Base-by-base conservation (phyloP, 805 yeast genomes). In the Pichia thaimueangensis region DNA sequence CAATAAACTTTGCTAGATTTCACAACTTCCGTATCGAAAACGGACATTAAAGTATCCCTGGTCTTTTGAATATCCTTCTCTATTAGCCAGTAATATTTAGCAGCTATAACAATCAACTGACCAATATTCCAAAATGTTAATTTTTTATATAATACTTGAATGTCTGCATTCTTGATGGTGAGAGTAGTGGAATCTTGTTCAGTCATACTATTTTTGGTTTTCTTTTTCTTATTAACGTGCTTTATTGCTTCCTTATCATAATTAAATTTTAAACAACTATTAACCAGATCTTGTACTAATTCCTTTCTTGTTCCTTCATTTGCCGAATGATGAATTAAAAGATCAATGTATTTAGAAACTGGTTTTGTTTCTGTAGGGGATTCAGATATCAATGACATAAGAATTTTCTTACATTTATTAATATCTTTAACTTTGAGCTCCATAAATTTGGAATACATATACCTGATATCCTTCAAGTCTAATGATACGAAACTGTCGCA, bases 1-100 rank as follows among this genome's bases (percentile, higher is more conserved):
- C 88, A 82, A 51, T 79, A 83, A 17, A 67, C 52, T 5, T 59
- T 58, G 1, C 78, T 71, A 6, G 62, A 53, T 34, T 60, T 60
- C 12, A 80, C 53, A 3, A 61, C 53, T 1, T 54, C 48, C 25
- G 66, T 49, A 30, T 56, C 54, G 42, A 54, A 59, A 31, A 49
- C 55, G 2, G 48, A 37, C 29, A 54, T 45, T n/a, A 59, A 47
- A 4, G 56, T 34, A 12, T 52, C 58, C 35, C 67, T 46, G 1
- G 62, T 51, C 2, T 34, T 39, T 31, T 54, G 52, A 21, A 55
- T 31, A 29, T 57, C 46, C 8, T 41, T 44, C 9, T 45, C 23
- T 24, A 44, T 38, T 3, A 56, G 19, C 67, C 66, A 62, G 23
- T 43, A 38, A 4, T 45, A 22, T 29, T 53, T 56, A 3, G 57